A percentile compares a stretch with the other conserved stretches of the same genome.
phyloP scores from a whole-genome alignment of 2,329 filamentous ascomycete species.

The Alternaria arborescens region DNA sequence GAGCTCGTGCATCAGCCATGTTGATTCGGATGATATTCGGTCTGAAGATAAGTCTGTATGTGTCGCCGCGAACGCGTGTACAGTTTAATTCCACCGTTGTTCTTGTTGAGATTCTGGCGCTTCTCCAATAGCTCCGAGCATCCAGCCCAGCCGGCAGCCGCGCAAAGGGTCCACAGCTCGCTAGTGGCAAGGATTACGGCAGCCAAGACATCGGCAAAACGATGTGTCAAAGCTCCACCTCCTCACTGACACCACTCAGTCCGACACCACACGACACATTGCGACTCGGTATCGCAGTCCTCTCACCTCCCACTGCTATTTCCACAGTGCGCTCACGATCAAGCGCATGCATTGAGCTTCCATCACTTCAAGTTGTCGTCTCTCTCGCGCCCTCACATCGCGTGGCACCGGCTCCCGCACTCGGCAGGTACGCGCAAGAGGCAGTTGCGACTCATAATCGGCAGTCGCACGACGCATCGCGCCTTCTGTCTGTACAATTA shows the following conservation, averaged over 20 bases:
- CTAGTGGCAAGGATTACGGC: conserved; percentile 18
- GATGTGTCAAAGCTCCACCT: conserved; percentile 37
- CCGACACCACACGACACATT: conserved; percentile 41
- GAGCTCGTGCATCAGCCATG: conserved; percentile 52
- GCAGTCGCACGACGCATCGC: conserved; percentile 33
- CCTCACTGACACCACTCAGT: conserved; percentile 37
- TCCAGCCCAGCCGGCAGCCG: conserved; percentile 3
- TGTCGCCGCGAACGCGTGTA: not conserved
- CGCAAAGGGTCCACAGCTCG: conserved; percentile 10
- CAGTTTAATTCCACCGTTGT: conserved; percentile 2
- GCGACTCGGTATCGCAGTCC: conserved; percentile 25
- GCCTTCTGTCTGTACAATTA: conserved; percentile 23
- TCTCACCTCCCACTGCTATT: conserved; percentile 22
- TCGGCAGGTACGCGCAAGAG: conserved; percentile 31
- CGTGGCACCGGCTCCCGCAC: conserved; percentile 25
- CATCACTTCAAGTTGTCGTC: conserved; percentile 4
- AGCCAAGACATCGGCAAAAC: conserved; percentile 34
- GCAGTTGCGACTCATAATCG: conserved; percentile 28
- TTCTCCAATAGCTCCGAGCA: conserved; percentile 9
- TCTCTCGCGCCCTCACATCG: conserved; percentile 21
- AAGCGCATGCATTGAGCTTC: conserved; percentile 19
- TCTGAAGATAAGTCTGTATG: not conserved
- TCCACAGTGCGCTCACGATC: conserved; percentile 14
- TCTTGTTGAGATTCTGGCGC: conserved; percentile 1
- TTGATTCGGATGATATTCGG: not conserved